These are phyloP conservation scores for Herpetomonas tarakana DNA, from an alignment of 208 protist species.

Conservation along the genomic window DNA sequence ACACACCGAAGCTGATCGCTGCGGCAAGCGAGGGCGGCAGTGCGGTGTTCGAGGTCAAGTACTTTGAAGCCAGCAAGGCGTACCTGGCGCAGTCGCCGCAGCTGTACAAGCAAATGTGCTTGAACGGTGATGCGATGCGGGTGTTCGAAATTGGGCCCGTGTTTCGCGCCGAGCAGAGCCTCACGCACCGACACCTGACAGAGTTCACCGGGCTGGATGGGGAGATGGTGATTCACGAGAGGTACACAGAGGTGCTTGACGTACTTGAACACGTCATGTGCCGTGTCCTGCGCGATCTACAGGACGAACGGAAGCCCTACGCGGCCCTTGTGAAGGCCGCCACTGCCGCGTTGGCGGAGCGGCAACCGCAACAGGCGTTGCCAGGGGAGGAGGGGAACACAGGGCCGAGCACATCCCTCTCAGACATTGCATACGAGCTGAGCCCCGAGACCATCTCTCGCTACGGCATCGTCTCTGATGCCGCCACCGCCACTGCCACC, in stretches of 20 bases:
- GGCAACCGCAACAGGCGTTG: constrained; percentile 2
- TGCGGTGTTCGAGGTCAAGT: constrained; percentile 72
- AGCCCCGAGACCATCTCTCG: constrained; percentile 13
- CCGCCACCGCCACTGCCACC: neutral
- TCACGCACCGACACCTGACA: constrained; percentile 98
- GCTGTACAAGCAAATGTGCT: constrained; percentile 99
- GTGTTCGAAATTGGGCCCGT: constrained; percentile 96
- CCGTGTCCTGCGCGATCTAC: constrained; percentile 91
- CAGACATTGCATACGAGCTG: constrained; percentile 35
- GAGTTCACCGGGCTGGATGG: constrained; percentile 99
- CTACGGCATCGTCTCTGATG: constrained; percentile 18
- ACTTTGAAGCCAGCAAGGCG: constrained; percentile 63
- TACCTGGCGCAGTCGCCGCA: constrained; percentile 99
- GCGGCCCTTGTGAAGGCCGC: constrained; percentile 11
- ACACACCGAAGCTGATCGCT: constrained; percentile 98
- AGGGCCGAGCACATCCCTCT: neutral
- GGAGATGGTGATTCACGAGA: constrained; percentile 97
- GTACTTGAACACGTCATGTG: constrained; percentile 93
- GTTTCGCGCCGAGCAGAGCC: constrained; percentile 98
- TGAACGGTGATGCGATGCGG: constrained; percentile 93
- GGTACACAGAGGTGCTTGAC: constrained; percentile 97
- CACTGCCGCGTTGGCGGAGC: constrained; percentile 11
- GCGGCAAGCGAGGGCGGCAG: constrained; percentile 63
- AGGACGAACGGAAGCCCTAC: constrained; percentile 19
- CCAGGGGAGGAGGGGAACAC: neutral